These are phyloP conservation scores for Aphanomyces stellatus DNA, from an alignment of 352 stramenopile genomes.

Conservation along the genomic window DNA sequence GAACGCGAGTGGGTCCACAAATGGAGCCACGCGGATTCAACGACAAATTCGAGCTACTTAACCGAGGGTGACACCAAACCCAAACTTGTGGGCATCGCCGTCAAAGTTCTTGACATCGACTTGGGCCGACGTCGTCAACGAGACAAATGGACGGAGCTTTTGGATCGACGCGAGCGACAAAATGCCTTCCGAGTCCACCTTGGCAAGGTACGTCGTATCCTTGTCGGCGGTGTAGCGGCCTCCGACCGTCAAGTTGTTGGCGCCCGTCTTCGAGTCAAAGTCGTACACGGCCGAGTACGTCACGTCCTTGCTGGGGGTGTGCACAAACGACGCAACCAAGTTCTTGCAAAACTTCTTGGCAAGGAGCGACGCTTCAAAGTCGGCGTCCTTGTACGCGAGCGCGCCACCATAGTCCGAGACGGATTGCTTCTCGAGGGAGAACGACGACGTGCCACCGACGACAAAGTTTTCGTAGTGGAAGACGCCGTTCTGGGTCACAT, in stretches of 20 bases:
- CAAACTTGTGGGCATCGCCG: slow-evolving; percentile 86
- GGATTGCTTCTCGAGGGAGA: slow-evolving; percentile 76
- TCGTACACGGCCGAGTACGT: slow-evolving; percentile 83
- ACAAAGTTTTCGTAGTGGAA: slow-evolving; percentile 76
- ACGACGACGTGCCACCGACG: slow-evolving; percentile 56
- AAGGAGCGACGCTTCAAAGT: slow-evolving; percentile 70
- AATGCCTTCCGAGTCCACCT: slow-evolving; percentile 82
- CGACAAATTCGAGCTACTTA: slow-evolving; percentile 32
- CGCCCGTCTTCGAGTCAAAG: slow-evolving; percentile 80
- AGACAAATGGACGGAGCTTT: slow-evolving; percentile 80
- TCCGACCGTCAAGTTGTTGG: slow-evolving; percentile 72
- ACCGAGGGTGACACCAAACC: slow-evolving; percentile 77
- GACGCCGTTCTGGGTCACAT: slow-evolving; percentile 48
- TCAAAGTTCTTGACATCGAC: slow-evolving; percentile 90
- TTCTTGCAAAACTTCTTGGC: slow-evolving; percentile 85
- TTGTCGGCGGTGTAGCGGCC: slow-evolving; percentile 76
- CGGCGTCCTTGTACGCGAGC: slow-evolving; percentile 59
- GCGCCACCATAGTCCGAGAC: slow-evolving; percentile 79
- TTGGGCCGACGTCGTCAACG: slow-evolving; percentile 74
- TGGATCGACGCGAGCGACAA: slow-evolving; percentile 77
- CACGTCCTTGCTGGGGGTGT: slow-evolving; percentile 71
- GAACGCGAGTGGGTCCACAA: no score
- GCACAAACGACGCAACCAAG: slow-evolving; percentile 73
- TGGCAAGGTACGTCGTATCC: slow-evolving; percentile 74
- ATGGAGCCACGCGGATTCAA: no score